Conservation (phyloP, 768 basidiomycete genomes). For the Tylopilus plumbeoviolaceoides region DNA sequence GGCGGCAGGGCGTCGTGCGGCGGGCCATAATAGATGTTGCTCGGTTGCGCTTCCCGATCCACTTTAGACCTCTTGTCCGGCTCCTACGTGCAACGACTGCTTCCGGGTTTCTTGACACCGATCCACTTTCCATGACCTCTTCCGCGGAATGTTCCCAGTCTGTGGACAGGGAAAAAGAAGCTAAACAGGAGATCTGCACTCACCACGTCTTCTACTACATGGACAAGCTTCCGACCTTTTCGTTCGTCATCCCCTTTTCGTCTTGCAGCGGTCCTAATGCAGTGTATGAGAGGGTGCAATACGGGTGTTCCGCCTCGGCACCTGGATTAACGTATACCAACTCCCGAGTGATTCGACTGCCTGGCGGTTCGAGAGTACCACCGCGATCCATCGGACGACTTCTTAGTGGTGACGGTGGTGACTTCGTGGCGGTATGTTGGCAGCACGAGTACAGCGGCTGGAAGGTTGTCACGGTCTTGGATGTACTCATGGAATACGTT, state of each 20-base stretch:
- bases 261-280: slow-evolving; percentile 66
- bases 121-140: slow-evolving; percentile 49
- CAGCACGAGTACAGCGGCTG: slow-evolving; percentile 80
- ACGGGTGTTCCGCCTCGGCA: slow-evolving; percentile 44
- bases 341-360: slow-evolving; percentile 61
- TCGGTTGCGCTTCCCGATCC: slow-evolving; percentile 78
- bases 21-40: slow-evolving; percentile 81
- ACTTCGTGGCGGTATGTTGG: slow-evolving; percentile 70
- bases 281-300: slow-evolving; percentile 64
- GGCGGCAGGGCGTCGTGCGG: slow-evolving; percentile 60
- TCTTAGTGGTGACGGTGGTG: slow-evolving; percentile 67
- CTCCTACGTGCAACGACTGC: slow-evolving; percentile 77
- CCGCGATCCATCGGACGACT: slow-evolving; percentile 64
- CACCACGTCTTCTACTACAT: slow-evolving; percentile 76
- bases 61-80: slow-evolving; percentile 63
- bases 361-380: slow-evolving; percentile 71
- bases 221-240: slow-evolving; percentile 63
- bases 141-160: slow-evolving; percentile 43
- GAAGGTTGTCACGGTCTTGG: slow-evolving; percentile 80
- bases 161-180: slow-evolving; percentile 36
- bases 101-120: slow-evolving; percentile 71
- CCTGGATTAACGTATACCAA: slow-evolving; percentile 61
- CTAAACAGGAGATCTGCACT: slow-evolving; percentile 57
- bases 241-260: slow-evolving; percentile 64
- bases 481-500: slow-evolving; percentile 74